Conservation (phyloP, 306 rosid genomes). For the Acacia confusa region DNA sequence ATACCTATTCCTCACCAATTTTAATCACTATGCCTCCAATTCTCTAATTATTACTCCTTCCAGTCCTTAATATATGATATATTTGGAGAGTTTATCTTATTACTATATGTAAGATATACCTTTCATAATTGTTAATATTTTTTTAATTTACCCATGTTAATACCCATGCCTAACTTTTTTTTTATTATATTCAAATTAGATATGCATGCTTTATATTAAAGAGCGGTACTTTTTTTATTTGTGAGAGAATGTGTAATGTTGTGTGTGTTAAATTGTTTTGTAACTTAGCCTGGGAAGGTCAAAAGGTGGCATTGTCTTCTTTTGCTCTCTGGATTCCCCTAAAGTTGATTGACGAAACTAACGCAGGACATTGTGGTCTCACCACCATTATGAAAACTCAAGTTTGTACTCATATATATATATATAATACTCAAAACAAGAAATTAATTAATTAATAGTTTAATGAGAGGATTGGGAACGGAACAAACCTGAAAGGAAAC, state of each 20-base stretch:
- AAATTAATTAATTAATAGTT: not conserved
- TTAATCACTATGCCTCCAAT: not conserved
- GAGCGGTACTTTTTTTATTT: not conserved
- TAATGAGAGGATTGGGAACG: not conserved
- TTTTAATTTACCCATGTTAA: too few species aligned
- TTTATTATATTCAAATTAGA: too few species aligned
- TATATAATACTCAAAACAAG: not conserved
- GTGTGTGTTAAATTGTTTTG: not conserved
- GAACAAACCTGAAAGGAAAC: not conserved
- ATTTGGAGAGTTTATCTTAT: too few species aligned
- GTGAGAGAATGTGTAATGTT: not conserved
- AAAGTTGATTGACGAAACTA: conserved; percentile 19
- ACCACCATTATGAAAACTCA: not conserved
- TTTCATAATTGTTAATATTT: too few species aligned
- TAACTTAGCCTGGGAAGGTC: conserved; percentile 9
- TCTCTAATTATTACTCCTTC: too few species aligned
- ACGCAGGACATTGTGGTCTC: conserved; percentile 4
- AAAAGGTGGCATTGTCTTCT: conserved; percentile 25
- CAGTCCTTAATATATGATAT: too few species aligned
- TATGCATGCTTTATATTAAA: too few species aligned
- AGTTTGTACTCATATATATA: not conserved
- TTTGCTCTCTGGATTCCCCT: not conserved
- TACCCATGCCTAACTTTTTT: too few species aligned
- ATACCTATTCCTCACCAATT: not conserved
- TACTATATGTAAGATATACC: too few species aligned